Evolutionary conservation across 139 green algal genomes (phyloP).

Genomic region (Gonium pectorale): DNA sequence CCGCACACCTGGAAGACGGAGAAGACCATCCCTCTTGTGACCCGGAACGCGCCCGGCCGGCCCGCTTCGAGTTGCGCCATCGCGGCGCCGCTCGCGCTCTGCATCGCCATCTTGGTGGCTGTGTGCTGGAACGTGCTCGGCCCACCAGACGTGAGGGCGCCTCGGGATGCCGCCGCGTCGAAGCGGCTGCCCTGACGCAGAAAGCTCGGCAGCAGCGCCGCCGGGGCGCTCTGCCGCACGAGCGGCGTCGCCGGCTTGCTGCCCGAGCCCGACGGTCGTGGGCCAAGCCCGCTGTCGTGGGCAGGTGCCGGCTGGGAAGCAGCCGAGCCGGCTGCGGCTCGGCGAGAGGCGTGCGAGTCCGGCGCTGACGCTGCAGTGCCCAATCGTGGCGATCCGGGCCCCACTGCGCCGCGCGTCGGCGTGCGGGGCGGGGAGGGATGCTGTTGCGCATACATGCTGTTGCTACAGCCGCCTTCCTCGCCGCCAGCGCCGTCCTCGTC

Average conservation of each 20-base stretch:
- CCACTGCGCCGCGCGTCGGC: no score
- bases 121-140: not conserved
- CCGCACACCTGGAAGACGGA: conserved; percentile 40
- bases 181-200: not conserved
- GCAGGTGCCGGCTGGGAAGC: no score
- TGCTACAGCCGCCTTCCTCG: no score
- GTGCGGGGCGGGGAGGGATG: no score
- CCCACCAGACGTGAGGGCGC: not conserved
- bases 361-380: no score
- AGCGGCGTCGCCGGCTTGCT: not conserved
- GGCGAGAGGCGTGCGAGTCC: no score
- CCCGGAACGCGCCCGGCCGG: not conserved
- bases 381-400: no score
- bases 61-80: not conserved
- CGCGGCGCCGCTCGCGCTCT: not conserved
- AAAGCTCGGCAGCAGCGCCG: not conserved
- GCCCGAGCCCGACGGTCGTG: no score
- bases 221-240: not conserved
- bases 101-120: not conserved
- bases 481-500: no score
- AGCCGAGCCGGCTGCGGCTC: no score
- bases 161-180: not conserved
- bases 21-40: conserved; percentile 44
- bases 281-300: no score
- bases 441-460: no score